Percentiles rank a stretch among this genome's conserved stretches.
Conservation (phyloP, 2,329 filamentous ascomycete genomes). For the Fusarium keratoplasticum region DNA sequence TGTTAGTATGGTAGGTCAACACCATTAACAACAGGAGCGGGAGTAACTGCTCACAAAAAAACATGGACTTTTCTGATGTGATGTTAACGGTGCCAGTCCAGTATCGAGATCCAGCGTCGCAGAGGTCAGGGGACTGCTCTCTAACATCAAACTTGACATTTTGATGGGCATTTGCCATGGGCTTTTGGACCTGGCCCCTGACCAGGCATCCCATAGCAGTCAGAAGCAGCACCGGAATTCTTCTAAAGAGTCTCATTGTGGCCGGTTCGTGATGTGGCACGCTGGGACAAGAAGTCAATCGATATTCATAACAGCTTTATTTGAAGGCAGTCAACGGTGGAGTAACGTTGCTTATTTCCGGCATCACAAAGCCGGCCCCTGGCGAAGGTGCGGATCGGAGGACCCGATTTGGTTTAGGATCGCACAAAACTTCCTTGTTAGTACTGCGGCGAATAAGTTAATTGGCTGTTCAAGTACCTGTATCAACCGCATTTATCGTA, state of each 20-base stretch:
- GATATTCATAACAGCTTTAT: background rate
- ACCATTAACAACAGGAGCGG: background rate
- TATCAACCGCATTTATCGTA: background rate
- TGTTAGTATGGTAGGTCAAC: background rate
- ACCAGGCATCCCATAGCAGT: background rate
- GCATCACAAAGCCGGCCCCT: background rate
- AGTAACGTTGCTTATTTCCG: background rate
- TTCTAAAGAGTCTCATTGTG: background rate
- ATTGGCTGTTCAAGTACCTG: background rate
- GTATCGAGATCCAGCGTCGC: background rate
- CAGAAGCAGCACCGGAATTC: background rate
- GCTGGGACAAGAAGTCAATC: background rate
- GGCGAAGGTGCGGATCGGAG: background rate
- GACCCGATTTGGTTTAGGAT: background rate
- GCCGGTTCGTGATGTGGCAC: background rate
- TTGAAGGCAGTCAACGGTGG: background rate
- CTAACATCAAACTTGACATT: background rate
- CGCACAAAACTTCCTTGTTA: background rate
- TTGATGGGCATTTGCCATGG: background rate
- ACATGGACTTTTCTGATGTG: background rate
- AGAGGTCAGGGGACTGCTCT: background rate
- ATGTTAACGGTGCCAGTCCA: background rate
- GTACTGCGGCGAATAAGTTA: background rate
- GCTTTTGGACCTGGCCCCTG: background rate
- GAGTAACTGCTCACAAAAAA: background rate